Conservation (phyloP, 768 basidiomycete genomes). For the Kwoniella europaea region DNA sequence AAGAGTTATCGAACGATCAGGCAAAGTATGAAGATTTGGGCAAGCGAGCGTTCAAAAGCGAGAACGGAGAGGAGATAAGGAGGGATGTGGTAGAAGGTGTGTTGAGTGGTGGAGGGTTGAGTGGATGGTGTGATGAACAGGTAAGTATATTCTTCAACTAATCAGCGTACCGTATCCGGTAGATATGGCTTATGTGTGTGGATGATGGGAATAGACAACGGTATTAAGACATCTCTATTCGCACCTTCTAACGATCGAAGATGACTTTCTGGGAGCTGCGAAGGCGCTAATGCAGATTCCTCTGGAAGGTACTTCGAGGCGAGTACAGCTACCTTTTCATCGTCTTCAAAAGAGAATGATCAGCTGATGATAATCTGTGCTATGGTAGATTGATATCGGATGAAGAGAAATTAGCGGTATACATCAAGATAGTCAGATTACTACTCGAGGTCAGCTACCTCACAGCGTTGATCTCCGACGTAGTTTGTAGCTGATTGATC, state of each 20-base stretch:
- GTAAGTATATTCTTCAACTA: conserved; percentile 61
- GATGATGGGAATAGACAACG: conserved; percentile 67
- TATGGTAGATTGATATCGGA: conserved; percentile 68
- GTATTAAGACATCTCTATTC: conserved; percentile 85
- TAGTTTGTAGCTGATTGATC: conserved; percentile 14
- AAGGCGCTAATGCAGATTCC: conserved; percentile 90
- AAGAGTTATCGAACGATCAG: conserved; percentile 60
- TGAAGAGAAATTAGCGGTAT: conserved; percentile 83
- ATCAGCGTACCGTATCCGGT: too few species aligned
- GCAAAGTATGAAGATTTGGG: conserved; percentile 39
- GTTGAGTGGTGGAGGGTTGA: conserved; percentile 70
- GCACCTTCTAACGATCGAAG: conserved; percentile 81
- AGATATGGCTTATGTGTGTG: too few species aligned
- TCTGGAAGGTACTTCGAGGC: conserved; percentile 87
- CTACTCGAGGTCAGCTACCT: conserved; percentile 69
- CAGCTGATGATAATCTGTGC: neutral
- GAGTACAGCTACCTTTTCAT: conserved; percentile 1
- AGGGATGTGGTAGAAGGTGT: conserved; percentile 79
- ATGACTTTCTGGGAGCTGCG: conserved; percentile 93
- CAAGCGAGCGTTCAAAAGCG: conserved; percentile 34
- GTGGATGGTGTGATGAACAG: conserved; percentile 88
- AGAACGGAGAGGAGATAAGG: conserved; percentile 46
- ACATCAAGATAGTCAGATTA: conserved; percentile 91
- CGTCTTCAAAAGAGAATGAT: neutral
- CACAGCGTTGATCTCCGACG: too few species aligned